Evolutionary conservation across 176 grass and related monocot genomes (phyloP).

Genomic region (Aegilops bicornis): DNA sequence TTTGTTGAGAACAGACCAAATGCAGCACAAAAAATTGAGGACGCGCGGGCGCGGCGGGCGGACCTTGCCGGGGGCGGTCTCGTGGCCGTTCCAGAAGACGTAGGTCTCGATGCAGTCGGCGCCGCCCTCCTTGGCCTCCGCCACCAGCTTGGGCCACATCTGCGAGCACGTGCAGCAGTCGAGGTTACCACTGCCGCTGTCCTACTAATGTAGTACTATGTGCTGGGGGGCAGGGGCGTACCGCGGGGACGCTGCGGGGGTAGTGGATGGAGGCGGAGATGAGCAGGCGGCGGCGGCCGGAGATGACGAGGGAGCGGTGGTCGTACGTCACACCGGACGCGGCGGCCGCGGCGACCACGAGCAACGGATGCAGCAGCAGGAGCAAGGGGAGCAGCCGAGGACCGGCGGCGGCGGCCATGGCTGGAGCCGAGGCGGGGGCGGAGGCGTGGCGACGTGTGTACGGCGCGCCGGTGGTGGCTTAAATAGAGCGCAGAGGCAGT

Average conservation of each 20-base stretch:
- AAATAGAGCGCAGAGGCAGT: conserved; percentile 4
- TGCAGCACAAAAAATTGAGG: background rate
- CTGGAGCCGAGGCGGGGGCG: background rate
- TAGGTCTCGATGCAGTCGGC: conserved; percentile 88
- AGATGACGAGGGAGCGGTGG: conserved; percentile 90
- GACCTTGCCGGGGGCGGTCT: conserved; percentile 81
- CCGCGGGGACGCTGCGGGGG: conserved; percentile 91
- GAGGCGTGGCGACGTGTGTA: background rate
- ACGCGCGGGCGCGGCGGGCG: background rate
- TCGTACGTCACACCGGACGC: conserved; percentile 76
- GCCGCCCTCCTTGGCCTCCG: conserved; percentile 80
- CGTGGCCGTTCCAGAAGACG: conserved; percentile 99
- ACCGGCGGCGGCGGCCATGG: conserved; percentile 29
- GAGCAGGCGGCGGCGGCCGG: conserved; percentile 73
- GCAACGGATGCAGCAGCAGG: conserved; percentile 19
- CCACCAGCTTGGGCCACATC: conserved; percentile 96
- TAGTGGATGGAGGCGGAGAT: conserved; percentile 99
- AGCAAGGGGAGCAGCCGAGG: conserved; percentile 22
- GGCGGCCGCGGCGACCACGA: background rate
- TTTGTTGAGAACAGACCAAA: background rate
- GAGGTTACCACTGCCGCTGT: background rate
- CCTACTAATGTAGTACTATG: background rate
- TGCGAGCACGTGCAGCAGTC: conserved; percentile 23
- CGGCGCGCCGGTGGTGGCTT: conserved; percentile 3
- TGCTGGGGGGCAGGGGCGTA: conserved; percentile 17